Conservation (phyloP, 2,329 filamentous ascomycete genomes). For the Neopestalotiopsis sp. region DNA sequence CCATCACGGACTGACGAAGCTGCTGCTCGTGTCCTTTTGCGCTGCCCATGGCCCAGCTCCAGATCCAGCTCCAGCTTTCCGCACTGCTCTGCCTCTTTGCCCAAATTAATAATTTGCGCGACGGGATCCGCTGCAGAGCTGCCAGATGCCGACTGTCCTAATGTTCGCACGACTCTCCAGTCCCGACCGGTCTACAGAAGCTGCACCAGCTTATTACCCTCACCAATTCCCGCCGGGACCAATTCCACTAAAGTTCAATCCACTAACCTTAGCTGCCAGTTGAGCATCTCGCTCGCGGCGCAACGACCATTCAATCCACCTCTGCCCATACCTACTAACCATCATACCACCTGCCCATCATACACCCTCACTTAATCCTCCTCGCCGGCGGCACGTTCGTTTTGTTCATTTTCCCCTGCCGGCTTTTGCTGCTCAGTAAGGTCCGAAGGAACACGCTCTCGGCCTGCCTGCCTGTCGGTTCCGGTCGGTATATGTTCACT, state of each 20-base stretch:
- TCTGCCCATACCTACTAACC: background rate
- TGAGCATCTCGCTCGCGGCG: constrained; percentile 2
- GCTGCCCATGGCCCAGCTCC: background rate
- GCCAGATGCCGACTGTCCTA: background rate
- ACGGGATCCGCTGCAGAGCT: background rate
- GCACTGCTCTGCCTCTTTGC: background rate
- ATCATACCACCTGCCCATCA: background rate
- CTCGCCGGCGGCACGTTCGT: constrained; percentile 1
- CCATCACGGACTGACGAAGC: constrained; percentile 12
- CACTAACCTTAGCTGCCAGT: constrained; percentile 7
- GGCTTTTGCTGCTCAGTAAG: background rate
- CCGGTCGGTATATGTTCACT: background rate
- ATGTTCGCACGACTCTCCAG: background rate
- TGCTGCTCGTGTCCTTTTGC: background rate
- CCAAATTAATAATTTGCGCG: constrained; percentile 12
- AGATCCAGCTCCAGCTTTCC: background rate
- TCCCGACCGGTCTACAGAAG: constrained; percentile 2
- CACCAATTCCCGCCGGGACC: constrained; percentile 6
- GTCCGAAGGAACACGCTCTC: background rate
- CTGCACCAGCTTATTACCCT: constrained; percentile 3
- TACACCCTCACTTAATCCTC: background rate
- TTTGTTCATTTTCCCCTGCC: background rate
- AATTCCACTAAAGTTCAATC: constrained; percentile 5
- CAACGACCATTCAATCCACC: background rate
- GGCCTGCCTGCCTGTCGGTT: background rate